Conservation (phyloP, 768 basidiomycete genomes). For the Suillus subluteus region DNA sequence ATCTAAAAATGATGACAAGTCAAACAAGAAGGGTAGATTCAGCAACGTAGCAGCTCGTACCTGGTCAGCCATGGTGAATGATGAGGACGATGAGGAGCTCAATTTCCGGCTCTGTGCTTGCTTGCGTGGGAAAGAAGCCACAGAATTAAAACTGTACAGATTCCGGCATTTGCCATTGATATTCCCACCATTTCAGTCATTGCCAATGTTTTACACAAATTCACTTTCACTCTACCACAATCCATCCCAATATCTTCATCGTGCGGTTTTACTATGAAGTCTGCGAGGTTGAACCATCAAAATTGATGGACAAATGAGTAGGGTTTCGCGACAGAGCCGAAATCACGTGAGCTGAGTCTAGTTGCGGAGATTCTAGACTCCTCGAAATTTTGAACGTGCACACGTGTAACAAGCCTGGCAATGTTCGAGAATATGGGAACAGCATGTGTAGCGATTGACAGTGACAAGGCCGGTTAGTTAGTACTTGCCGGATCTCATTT, state of each 20-base stretch:
- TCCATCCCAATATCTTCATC: not conserved
- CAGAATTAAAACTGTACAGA: constrained; percentile 44
- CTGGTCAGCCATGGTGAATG: constrained; percentile 61
- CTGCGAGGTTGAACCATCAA: not conserved
- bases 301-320: not conserved
- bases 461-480: no score
- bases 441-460: no score
- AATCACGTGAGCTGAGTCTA: constrained; percentile 1
- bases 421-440: no score
- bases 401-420: no score
- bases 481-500: not conserved
- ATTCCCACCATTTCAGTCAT: not conserved
- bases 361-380: no score
- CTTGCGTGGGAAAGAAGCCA: constrained; percentile 39
- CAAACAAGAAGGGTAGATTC: not conserved
- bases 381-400: no score
- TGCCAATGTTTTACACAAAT: not conserved
- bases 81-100: constrained; percentile 16
- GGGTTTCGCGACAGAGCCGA: not conserved
- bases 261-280: not conserved
- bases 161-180: constrained; percentile 38
- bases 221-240: not conserved
- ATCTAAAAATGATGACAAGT: constrained; percentile 51
- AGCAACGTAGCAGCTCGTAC: constrained; percentile 35
- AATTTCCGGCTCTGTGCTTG: constrained; percentile 11